Conservation (phyloP, 805 yeast genomes). For the Sungouiella thailandica region DNA sequence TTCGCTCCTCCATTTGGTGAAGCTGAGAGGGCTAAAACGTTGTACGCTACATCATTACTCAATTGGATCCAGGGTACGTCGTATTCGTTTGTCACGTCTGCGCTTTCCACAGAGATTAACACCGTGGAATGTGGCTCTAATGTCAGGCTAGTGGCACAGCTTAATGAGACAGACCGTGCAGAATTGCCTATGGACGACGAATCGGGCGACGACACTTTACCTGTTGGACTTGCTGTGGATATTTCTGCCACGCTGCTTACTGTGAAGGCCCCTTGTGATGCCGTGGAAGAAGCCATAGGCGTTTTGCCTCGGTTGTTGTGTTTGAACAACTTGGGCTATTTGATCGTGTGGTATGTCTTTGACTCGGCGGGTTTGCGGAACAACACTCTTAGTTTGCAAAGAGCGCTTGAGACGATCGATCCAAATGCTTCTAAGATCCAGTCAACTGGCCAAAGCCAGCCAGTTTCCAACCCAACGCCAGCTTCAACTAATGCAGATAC, state of each 20-base stretch:
- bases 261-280: conserved; percentile 51
- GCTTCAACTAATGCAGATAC: conserved; percentile 13
- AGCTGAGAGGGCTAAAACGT: conserved; percentile 40
- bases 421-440: no score
- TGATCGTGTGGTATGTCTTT: conserved; percentile 63
- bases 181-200: conserved; percentile 65
- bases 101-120: conserved; percentile 61
- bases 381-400: conserved; percentile 10
- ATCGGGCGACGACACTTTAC: conserved; percentile 61
- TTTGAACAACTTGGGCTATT: conserved; percentile 57
- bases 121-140: conserved; percentile 22
- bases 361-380: conserved; percentile 47
- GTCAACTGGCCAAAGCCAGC: neutral
- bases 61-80: conserved; percentile 33
- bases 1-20: conserved; percentile 49
- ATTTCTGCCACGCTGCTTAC: conserved; percentile 34
- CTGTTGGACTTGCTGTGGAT: conserved; percentile 69
- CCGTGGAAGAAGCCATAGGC: conserved; percentile 53
- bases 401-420: neutral
- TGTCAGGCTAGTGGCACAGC: conserved; percentile 33
- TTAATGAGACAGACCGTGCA: conserved; percentile 70
- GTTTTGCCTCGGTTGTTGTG: conserved; percentile 60
- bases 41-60: conserved; percentile 38
- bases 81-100: conserved; percentile 47
- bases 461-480: no score